Conservation (phyloP, 768 basidiomycete species). For the Phaffia tasmanica region DNA sequence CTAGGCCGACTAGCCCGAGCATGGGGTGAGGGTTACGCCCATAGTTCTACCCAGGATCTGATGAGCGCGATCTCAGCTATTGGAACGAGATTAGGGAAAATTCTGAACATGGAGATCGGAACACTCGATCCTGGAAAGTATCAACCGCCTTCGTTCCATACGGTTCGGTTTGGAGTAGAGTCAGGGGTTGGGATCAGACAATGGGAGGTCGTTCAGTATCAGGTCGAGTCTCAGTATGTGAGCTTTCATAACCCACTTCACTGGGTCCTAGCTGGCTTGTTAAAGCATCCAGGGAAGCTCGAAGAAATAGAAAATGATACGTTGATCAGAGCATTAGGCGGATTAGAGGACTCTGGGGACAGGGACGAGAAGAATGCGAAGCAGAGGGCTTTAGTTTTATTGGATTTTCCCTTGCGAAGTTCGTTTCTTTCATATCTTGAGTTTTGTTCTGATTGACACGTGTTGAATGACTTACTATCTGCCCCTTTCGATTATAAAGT, state of each 20-base stretch:
- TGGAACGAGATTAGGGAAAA: conserved; percentile 27
- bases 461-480: conserved; percentile 12
- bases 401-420: conserved; percentile 88
- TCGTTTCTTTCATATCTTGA: conserved; percentile 30
- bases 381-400: conserved; percentile 58
- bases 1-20: conserved; percentile 78
- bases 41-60: conserved; percentile 50
- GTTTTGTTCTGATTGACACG: no score
- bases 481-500: conserved; percentile 43
- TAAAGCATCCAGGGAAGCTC: conserved; percentile 53
- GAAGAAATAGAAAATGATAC: neutral
- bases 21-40: conserved; percentile 70
- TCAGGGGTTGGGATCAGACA: conserved; percentile 27
- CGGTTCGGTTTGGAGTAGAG: conserved; percentile 49
- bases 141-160: conserved; percentile 51
- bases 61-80: conserved; percentile 29
- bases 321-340: conserved; percentile 1
- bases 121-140: conserved; percentile 46
- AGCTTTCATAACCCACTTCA: conserved; percentile 88
- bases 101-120: conserved; percentile 29
- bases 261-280: conserved; percentile 77
- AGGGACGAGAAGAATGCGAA: conserved; percentile 51
- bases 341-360: conserved; percentile 38
- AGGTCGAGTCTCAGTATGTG: conserved; percentile 49
- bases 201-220: conserved; percentile 62